Conservation (phyloP, 1,284 basidiomycete species). For the Ceratobasidium sp. region DNA sequence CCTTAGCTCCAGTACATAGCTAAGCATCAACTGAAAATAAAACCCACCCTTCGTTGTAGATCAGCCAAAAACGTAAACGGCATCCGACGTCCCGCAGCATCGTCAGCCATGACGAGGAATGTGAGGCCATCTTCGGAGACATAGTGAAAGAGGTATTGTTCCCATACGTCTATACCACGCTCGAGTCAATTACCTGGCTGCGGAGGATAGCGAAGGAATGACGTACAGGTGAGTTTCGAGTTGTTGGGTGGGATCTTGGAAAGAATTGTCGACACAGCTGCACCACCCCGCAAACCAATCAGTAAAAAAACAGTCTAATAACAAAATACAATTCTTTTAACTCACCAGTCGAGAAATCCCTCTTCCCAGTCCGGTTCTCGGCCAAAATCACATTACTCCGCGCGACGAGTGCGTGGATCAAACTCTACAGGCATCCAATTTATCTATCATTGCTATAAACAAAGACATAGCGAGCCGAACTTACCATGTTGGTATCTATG, state of each 20-base stretch:
- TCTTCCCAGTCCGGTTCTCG: conserved; percentile 81
- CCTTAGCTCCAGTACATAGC: background rate
- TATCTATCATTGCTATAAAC: no score
- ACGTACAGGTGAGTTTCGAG: conserved; percentile 86
- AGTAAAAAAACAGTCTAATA: conserved; percentile 6
- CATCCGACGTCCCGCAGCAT: conserved; percentile 88
- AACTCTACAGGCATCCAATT: conserved; percentile 54
- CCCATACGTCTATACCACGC: conserved; percentile 77
- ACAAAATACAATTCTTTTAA: background rate
- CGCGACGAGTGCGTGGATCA: conserved; percentile 89
- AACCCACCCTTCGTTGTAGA: conserved; percentile 76
- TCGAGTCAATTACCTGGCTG: background rate
- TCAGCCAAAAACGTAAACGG: conserved; percentile 94
- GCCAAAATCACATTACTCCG: conserved; percentile 82
- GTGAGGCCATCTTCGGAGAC: conserved; percentile 87
- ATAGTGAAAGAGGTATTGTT: conserved; percentile 97
- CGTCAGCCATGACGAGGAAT: conserved; percentile 94
- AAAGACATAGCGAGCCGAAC: no score
- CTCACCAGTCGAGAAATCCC: conserved; percentile 87
- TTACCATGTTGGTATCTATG: no score
- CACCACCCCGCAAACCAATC: conserved; percentile 47
- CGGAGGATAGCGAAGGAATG: background rate
- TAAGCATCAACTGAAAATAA: background rate
- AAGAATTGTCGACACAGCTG: conserved; percentile 91
- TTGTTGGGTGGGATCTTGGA: conserved; percentile 95